Conservation (phyloP, 306 rosid species). For the Senna tora region DNA sequence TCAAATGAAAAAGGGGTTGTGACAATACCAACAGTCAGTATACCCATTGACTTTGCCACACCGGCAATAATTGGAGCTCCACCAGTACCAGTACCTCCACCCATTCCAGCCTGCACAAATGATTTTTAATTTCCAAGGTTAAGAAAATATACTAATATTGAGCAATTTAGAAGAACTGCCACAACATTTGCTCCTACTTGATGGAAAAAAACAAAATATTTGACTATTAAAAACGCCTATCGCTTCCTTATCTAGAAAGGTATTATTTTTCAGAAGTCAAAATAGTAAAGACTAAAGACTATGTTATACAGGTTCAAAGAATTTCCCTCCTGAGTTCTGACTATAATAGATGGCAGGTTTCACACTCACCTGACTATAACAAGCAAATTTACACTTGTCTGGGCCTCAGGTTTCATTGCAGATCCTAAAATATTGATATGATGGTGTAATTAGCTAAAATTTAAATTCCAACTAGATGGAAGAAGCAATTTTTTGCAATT, state of each 20-base stretch:
- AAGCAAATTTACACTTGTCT: conserved; percentile 11
- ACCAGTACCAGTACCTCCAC: conserved; percentile 95
- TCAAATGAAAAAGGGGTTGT: conserved; percentile 89
- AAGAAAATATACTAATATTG: conserved; percentile 25
- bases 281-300: not conserved
- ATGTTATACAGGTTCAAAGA: conserved; percentile 15
- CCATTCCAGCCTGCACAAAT: conserved; percentile 82
- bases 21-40: conserved; percentile 87
- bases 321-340: not conserved
- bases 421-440: not conserved
- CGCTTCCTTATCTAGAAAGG: conserved; percentile 26
- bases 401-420: not conserved
- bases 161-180: conserved; percentile 12
- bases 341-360: no score
- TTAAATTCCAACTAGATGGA: not conserved
- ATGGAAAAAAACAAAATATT: conserved; percentile 1
- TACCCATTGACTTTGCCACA: conserved; percentile 86
- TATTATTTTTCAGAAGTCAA: not conserved
- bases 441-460: conserved; percentile 15
- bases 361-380: no score
- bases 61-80: conserved; percentile 89
- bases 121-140: conserved; percentile 25
- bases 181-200: conserved; percentile 12
- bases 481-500: conserved; percentile 3
- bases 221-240: conserved; percentile 9